A percentile compares a stretch with the other conserved stretches of the same genome.
Conservation (phyloP, 495 filamentous ascomycete genomes). For the Penicillium silybi region DNA sequence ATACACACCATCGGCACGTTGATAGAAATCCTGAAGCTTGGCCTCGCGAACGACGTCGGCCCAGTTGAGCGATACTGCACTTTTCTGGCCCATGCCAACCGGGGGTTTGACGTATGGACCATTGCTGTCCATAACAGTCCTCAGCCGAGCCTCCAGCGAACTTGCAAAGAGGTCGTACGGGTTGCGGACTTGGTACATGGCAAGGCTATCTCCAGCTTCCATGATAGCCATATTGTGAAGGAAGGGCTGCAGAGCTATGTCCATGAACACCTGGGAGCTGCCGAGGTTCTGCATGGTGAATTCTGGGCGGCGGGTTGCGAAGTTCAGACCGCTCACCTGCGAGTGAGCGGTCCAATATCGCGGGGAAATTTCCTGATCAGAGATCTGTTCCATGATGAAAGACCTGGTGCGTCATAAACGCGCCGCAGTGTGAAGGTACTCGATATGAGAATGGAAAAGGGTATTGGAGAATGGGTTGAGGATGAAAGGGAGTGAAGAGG, state of each 20-base stretch:
- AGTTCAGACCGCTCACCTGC: background rate
- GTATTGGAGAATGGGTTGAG: background rate
- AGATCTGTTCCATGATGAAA: background rate
- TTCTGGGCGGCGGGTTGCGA: background rate
- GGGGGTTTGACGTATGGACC: background rate
- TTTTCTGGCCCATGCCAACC: background rate
- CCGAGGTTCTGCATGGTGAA: background rate
- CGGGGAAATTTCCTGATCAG: background rate
- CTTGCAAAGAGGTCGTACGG: background rate
- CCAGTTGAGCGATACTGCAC: background rate
- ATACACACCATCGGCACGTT: background rate
- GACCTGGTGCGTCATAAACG: no score
- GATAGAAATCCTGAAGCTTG: background rate
- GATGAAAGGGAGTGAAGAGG: background rate
- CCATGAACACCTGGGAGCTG: background rate
- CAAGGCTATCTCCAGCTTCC: background rate
- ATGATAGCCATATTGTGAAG: background rate
- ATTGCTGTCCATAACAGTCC: background rate
- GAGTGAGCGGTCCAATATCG: background rate
- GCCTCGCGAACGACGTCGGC: background rate
- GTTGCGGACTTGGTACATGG: background rate
- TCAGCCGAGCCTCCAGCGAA: background rate
- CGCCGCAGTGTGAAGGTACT: background rate
- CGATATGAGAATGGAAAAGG: background rate
- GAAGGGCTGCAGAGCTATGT: background rate